phyloP scores from a whole-genome alignment of 129 eudicot species.

The Erigeron canadensis region DNA sequence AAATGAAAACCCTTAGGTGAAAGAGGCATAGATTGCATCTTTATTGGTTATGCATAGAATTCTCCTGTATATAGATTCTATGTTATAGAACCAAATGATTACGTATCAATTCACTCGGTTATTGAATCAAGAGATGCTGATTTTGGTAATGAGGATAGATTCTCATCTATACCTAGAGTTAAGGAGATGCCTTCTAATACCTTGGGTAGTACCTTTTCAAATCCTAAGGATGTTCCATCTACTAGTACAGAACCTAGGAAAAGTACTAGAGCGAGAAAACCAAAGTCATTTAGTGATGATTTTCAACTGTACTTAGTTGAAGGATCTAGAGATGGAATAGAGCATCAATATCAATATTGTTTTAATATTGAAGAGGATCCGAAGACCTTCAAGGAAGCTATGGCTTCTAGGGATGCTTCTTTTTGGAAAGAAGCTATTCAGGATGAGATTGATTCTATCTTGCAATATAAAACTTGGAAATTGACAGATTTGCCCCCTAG shows the following conservation, averaged over 20 bases:
- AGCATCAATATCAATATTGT: not conserved
- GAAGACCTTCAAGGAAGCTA: not conserved
- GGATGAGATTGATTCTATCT: not conserved
- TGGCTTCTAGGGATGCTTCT: not conserved
- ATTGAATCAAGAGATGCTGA: too few relatives aligned
- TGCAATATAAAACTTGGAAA: not conserved
- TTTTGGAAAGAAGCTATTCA: not conserved
- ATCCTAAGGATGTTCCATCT: too few relatives aligned
- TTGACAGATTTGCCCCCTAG: not conserved
- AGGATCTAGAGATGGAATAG: not conserved
- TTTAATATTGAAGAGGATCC: not conserved
- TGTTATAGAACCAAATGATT: too few relatives aligned
- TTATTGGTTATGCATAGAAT: too few relatives aligned
- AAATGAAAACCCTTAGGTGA: too few relatives aligned
- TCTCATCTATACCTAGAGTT: too few relatives aligned
- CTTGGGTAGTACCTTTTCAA: too few relatives aligned
- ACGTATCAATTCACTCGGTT: too few relatives aligned
- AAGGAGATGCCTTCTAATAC: too few relatives aligned
- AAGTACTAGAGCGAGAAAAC: conserved; percentile 4
- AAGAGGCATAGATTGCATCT: too few relatives aligned
- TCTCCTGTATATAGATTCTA: too few relatives aligned
- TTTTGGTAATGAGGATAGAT: too few relatives aligned
- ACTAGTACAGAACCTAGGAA: not conserved
- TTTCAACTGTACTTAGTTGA: conserved; percentile 15
- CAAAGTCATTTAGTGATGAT: not conserved